Evolutionary conservation across 108 stramenopile species (phyloP).

Genomic region (Nannochloropsis gaditana): DNA sequence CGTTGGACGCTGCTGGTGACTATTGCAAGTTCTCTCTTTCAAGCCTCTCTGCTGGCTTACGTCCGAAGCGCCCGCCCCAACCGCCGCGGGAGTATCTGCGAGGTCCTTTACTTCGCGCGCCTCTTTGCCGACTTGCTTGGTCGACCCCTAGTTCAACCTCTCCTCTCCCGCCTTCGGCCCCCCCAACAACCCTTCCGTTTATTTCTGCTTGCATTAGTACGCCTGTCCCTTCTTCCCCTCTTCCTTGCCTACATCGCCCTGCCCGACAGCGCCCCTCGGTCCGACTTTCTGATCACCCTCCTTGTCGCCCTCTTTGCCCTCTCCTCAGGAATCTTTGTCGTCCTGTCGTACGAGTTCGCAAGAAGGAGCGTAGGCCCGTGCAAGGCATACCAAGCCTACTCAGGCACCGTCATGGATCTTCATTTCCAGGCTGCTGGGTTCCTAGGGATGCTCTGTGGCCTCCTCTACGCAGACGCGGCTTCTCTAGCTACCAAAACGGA

Average conservation of each 20-base stretch:
- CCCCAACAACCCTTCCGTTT: background rate
- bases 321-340: background rate
- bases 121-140: slow-evolving; percentile 25
- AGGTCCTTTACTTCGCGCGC: slow-evolving; percentile 22
- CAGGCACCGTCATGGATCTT: slow-evolving; percentile 1
- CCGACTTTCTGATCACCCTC: slow-evolving; percentile 21
- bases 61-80: background rate
- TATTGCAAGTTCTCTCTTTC: background rate
- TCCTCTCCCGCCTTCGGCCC: background rate
- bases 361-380: background rate
- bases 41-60: slow-evolving; percentile 15
- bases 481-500: too few relatives aligned
- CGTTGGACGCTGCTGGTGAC: slow-evolving; percentile 1
- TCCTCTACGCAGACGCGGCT: background rate
- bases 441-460: background rate
- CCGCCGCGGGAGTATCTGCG: background rate
- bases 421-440: background rate
- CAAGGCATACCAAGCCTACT: background rate
- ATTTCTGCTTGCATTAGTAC: background rate
- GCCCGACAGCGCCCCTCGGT: background rate
- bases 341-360: slow-evolving; percentile 25
- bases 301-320: slow-evolving; percentile 3
- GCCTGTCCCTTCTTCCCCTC: background rate
- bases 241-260: slow-evolving; percentile 21
- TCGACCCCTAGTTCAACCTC: background rate